These are phyloP conservation scores for Candida parachauliodes DNA, from an alignment of 805 yeast species.

Conservation along the genomic window DNA sequence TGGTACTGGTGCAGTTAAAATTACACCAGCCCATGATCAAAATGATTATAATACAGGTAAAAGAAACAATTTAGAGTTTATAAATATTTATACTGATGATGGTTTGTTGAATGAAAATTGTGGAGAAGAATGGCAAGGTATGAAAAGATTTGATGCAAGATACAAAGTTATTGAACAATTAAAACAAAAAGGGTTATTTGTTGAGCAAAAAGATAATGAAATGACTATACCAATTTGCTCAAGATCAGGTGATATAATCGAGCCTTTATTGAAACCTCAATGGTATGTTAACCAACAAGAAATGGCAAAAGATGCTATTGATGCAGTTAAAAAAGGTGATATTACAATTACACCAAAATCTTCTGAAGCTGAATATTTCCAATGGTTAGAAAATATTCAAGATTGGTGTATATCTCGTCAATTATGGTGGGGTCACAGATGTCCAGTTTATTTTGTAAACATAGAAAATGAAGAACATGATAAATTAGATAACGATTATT, in stretches of 20 bases:
- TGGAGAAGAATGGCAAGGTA: constrained; percentile 83
- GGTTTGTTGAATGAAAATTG: constrained; percentile 88
- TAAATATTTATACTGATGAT: constrained; percentile 88
- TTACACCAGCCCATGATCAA: constrained; percentile 97
- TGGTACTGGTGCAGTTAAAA: constrained; percentile 99
- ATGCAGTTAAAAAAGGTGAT: constrained; percentile 79
- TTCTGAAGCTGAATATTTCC: constrained; percentile 89
- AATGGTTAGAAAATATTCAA: constrained; percentile 93
- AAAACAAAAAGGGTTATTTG: constrained; percentile 60
- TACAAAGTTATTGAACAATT: constrained; percentile 74
- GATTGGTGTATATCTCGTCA: constrained; percentile 99
- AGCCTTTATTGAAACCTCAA: constrained; percentile 96
- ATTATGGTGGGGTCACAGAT: constrained; percentile 94
- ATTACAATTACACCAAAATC: constrained; percentile 81
- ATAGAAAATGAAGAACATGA: constrained; percentile 73
- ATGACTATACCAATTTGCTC: constrained; percentile 94
- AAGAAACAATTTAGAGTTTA: constrained; percentile 82
- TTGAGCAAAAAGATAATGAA: constrained; percentile 89
- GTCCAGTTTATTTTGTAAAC: constrained; percentile 88
- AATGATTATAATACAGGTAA: constrained; percentile 97
- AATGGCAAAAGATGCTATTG: constrained; percentile 84
- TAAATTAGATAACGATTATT: constrained; percentile 61
- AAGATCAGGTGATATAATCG: constrained; percentile 95
- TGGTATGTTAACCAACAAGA: constrained; percentile 97
- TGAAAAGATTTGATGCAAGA: constrained; percentile 95